These are phyloP conservation scores for Phaffomyces thermotolerans DNA, from an alignment of 805 yeast species.

Conservation along the genomic window DNA sequence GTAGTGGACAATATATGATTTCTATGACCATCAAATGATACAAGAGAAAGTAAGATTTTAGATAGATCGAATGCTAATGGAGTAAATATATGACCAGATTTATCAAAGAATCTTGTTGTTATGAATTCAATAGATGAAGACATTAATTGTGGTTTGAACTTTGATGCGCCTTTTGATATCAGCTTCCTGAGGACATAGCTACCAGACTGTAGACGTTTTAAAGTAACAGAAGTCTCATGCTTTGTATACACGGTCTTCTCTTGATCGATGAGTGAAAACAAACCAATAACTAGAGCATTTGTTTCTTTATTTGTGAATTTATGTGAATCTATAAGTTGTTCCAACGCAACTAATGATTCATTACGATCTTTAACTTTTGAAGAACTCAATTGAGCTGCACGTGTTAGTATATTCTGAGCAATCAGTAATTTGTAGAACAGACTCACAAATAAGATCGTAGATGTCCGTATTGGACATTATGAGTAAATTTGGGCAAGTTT, in stretches of 20 bases:
- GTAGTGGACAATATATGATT: constrained; percentile 13
- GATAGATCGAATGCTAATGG: constrained; percentile 28
- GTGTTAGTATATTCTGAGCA: constrained; percentile 3
- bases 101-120: constrained; percentile 7
- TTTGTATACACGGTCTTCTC: constrained; percentile 30
- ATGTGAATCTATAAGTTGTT: constrained; percentile 21
- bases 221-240: constrained; percentile 23
- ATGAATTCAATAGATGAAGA: constrained; percentile 9
- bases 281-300: constrained; percentile 19
- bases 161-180: constrained; percentile 7
- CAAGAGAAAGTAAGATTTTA: constrained; percentile 22
- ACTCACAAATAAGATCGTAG: constrained; percentile 5
- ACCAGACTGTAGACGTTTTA: constrained; percentile 26
- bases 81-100: constrained; percentile 13
- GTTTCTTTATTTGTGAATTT: constrained; percentile 20
- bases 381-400: constrained; percentile 33
- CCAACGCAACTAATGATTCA: constrained; percentile 39
- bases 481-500: not conserved
- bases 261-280: constrained; percentile 25
- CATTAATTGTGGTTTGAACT: constrained; percentile 13
- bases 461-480: constrained; percentile 5
- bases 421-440: not conserved
- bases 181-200: constrained; percentile 27
- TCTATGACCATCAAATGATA: constrained; percentile 15
- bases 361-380: constrained; percentile 47